Conservation (phyloP, 148 eudicot genomes). For the Nepenthes gracilis region DNA sequence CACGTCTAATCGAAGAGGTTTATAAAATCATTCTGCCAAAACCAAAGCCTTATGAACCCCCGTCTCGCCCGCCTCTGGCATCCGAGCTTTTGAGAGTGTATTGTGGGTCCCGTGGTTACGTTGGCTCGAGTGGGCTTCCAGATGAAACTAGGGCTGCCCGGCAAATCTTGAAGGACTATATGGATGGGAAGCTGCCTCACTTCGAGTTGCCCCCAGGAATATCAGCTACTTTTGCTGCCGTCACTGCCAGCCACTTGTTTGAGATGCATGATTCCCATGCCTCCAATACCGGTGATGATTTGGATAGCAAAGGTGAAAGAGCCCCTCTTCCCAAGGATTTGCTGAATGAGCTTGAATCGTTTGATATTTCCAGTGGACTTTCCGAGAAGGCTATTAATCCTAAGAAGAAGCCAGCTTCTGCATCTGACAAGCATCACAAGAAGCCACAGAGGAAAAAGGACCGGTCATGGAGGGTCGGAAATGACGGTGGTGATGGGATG, state of each 20-base stretch:
- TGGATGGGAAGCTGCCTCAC: conserved; percentile 88
- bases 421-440: conserved; percentile 73
- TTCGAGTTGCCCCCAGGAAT: conserved; percentile 71
- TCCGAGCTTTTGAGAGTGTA: conserved; percentile 77
- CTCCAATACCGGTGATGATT: conserved; percentile 32
- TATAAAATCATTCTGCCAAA: conserved; percentile 75
- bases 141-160: conserved; percentile 92
- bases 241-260: conserved; percentile 9
- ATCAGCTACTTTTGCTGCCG: conserved; percentile 15
- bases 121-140: conserved; percentile 79
- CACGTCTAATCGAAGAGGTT: conserved; percentile 45
- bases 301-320: conserved; percentile 21
- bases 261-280: conserved; percentile 39
- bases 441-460: conserved; percentile 89
- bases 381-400: conserved; percentile 21
- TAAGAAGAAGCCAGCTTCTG: conserved; percentile 32
- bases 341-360: conserved; percentile 60
- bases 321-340: conserved; percentile 37
- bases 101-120: conserved; percentile 94
- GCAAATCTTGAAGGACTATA: conserved; percentile 74
- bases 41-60: conserved; percentile 82
- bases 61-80: conserved; percentile 69
- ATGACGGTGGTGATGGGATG: conserved; percentile 82
- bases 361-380: conserved; percentile 62
- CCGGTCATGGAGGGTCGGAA: conserved; percentile 73